Conservation (phyloP, 2,329 filamentous ascomycete species). For the Colletotrichum nymphaeae region DNA sequence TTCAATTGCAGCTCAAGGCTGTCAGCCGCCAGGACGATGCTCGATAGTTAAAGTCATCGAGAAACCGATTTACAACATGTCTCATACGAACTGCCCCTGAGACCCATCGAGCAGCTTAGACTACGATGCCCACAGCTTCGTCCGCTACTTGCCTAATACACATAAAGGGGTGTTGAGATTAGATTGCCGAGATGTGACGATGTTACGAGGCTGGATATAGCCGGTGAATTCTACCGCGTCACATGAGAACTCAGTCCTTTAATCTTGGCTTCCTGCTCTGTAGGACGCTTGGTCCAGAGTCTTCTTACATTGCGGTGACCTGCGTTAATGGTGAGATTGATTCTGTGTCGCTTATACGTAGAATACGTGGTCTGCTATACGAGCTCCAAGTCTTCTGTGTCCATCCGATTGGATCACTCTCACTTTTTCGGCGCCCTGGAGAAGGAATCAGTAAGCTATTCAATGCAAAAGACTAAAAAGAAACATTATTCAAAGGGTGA, state of each 20-base stretch:
- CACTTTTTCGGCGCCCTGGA: no score
- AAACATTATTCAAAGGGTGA: no score
- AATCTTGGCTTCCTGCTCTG: background rate
- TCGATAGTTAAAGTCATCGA: background rate
- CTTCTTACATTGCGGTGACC: no score
- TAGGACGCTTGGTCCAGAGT: background rate
- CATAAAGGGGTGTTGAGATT: background rate
- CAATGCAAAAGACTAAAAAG: no score
- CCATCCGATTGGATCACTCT: no score
- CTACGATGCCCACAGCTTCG: background rate
- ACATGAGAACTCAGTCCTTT: background rate
- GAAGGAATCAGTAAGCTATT: no score
- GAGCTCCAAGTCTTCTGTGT: no score
- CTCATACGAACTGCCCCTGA: background rate
- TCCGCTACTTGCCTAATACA: constrained; percentile 6
- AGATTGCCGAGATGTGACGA: constrained; percentile 14
- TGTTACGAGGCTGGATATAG: constrained; percentile 12
- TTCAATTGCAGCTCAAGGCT: background rate
- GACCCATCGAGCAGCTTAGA: background rate
- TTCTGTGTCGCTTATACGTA: background rate
- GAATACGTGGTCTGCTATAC: no score
- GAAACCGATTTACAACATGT: background rate
- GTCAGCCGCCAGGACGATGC: background rate
- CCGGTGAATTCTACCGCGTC: constrained; percentile 15
- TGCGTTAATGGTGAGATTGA: no score